Evolutionary conservation across 257 asterid species (phyloP), one percentile per base, ranked within the genome.

Genomic region (Verbascum thapsus): DNA sequence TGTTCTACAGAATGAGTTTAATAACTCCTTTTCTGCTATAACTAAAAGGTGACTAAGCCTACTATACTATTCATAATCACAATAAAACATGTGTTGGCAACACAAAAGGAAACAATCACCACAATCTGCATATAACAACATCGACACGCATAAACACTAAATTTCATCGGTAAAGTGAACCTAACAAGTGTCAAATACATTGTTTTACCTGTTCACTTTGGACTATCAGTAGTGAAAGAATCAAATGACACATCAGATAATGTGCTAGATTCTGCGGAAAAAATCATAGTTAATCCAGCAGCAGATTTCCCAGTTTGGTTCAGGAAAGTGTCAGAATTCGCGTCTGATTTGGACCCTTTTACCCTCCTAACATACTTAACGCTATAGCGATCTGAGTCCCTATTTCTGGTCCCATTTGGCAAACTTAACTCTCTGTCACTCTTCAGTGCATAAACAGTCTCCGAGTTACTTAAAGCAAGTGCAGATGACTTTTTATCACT

Each of bases 311-410:
- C 78, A 69, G 54, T 18, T 58, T 67, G 64, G 43, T 47, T 65
- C 34, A 55, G 22, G 51, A 59, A 54, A 67, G 70, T 39, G 51
- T 55, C 78, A 61, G 34, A 38, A 23, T 39, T 66, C 42, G 78
- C 62, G 71, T 67, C 63, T 17, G 68, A 40, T 45, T 61, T 56
- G 54, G 66, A 61, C 54, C 76, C 42, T 71, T 71, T 72, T 55
- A 56, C 58, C 75, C 81, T 80, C 79, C 63, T 74, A 40, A 68
- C 42, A 49, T 80, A 80, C 73, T 74, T 77, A 3, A 68, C 19
- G 7, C 40, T 62, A 58, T 76, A 73, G 58, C 72, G 77, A 63
- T 51, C 80, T 10, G 32, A 10, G 17, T 57, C 67, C 37, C 37
- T 47, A 54, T 54, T 52, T 32, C 53, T 17, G 13, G 51, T 58